Base-by-base conservation (phyloP, 345 rosid species). In the Diplotaxis tenuifolia region DNA sequence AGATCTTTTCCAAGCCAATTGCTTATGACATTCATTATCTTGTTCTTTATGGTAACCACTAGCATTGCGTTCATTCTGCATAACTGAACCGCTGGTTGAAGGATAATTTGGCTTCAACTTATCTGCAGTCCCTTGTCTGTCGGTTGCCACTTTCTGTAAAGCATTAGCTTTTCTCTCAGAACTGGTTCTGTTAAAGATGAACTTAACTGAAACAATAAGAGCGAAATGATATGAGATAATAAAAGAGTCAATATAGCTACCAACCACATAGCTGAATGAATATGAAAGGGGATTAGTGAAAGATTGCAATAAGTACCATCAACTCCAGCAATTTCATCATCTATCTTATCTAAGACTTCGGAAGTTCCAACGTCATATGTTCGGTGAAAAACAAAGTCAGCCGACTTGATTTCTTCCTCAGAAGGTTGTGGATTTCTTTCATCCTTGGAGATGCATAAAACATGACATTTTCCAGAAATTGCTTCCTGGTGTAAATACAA, bases 401-500 rank as follows among this genome's bases (percentile, higher is more conserved):
- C 94, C 78, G n/a, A 68, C 70, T 71, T 84, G 55, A 86, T 69
- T 53, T 86, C 87, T 68, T 85, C 84, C 3, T 34, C 52, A 42
- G 88, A 84, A 14, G 95, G 89, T 67, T 79, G 90, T 2, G 67
- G 85, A 81, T 90, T 93, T 78, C 91, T 86, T 54, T 10, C 15
- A 65, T 93, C 96, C 75, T 81, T 88, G 42, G 96, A 86, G 69
- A 70, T 84, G 83, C 96, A 93, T 21, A 87, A 56, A 54, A 90
- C 90, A 73, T 79, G 75, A 85, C 93, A 93, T 73, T 90, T 93
- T 52, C 98, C 96, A 74, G 82, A 79, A 73, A 93, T 86, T 52
- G 87, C 82, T 82, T 87, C 96, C 98, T 93, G 82, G 65, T 62
- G 25, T 10, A 49, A 62, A 31, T 7, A 71, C 62, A 61, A 71